Base-by-base conservation (phyloP, 2,329 filamentous ascomycete species). In the Ustulina deusta region DNA sequence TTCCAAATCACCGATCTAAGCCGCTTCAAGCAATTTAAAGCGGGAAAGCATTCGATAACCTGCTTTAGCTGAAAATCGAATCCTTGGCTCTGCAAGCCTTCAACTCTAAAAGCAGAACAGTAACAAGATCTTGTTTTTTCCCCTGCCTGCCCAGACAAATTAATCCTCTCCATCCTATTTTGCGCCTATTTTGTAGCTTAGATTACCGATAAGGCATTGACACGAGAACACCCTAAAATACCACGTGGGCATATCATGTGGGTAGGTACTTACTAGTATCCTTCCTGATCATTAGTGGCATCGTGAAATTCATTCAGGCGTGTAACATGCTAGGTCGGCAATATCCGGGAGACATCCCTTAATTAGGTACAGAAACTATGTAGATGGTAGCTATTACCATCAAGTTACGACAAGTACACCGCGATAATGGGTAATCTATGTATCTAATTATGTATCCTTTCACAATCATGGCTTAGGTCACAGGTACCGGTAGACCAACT, bases 11-110 rank as follows among this genome's bases (percentile, higher is more conserved):
- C 42, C n/a, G n/a, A 13, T 40, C 55, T 54, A 61, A 34, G 27
- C 66, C 44, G 9, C 22, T 66, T 66, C 59, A 7, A 20, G 66
- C 40, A 66, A 63, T 55, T 20, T 5, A 42, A 65, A 63, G 66
- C 63, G 66, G 55, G 32, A 61, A 64, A 32, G 34, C 40, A 58
- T 32, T 38, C 27, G 51, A 46, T 49, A 62, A 22, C 13, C 32
- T 57, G 59, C 58, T 38, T 61, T 49, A 69, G 66, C 66, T 69
- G 63, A 66, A 66, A 59, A 13, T 34, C 46, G n/a, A 54, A 66
- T 38, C 51, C 66, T 61, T 65, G 66, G 61, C 54, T 48, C 51
- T 60, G 54, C 48, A 44, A 52, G 56, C 56, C 55, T 56, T 55
- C 17, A 11, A 36, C 27, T 40, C 17, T 32, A 17, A 29, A 52